Base-by-base conservation (phyloP, 169 alveolate species). In the Plasmodium knowlesi region DNA sequence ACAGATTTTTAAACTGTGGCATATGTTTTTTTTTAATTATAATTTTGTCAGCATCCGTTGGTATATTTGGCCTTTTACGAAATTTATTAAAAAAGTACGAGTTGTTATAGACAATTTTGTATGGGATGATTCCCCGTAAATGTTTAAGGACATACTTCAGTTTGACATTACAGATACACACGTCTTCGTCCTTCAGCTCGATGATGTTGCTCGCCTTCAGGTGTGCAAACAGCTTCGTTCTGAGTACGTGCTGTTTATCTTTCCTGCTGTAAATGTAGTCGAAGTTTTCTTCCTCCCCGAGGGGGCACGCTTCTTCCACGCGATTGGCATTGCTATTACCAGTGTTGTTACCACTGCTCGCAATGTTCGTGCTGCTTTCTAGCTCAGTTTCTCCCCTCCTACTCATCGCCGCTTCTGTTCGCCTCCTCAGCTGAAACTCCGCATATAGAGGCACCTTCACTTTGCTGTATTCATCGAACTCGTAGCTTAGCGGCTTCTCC, bases 361-460 rank as follows among this genome's bases (percentile, higher is more conserved):
- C 50, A 14, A n/a, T 1, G 19, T 83, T 67, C 19, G n/a, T 30
- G 41, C 25, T 25, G 43, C 54, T 39, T 16, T 32, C 54, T n/a
- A 43, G 30, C 8, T 19, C 25, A 4, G 28, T 37, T n/a, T 1
- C 34, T 19, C 3, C 54, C 32, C n/a, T 32, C n/a, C 30, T 57
- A 30, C 14, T 61, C 28, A 16, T 43, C 32, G 34, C 16, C 30
- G n/a, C 53, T 8, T 70, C 32, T 19, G 10, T 76, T 76, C 85
- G 80, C 34, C 34, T 61, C 32, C 82, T 78, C 37, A 61, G 32
- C 28, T 88, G 94, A 39, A 88, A 88, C 32, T 79, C 57, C 28
- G 94, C 94, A 53, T 88, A 88, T 43, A 88, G 84, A 4, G 94
- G 94, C 34, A 79, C 50, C 32, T 57, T 88, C 10, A 46, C 53